A percentile compares a stretch with the other conserved stretches of the same genome.
These are phyloP conservation scores for Apiospora koreana DNA, from an alignment of 2,329 filamentous ascomycete genomes.

Conservation along the genomic window DNA sequence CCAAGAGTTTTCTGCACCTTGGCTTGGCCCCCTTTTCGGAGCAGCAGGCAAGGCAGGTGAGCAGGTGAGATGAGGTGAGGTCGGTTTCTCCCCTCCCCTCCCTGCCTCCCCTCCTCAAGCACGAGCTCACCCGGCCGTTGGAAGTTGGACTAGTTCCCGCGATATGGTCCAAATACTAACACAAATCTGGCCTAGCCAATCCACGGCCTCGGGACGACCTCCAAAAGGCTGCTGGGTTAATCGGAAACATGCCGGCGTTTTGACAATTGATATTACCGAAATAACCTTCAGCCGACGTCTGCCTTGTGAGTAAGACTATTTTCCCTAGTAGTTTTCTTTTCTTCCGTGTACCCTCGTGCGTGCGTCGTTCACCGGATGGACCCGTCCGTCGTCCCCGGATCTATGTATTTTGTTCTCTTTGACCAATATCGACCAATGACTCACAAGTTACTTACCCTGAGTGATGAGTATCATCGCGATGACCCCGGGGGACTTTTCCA, in stretches of 20 bases:
- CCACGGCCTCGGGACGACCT: background rate
- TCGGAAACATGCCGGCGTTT: slow-evolving; percentile 9
- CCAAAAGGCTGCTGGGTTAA: background rate
- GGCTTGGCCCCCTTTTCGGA: too few relatives aligned
- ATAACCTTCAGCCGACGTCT: slow-evolving; percentile 8
- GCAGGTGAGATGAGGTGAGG: too few relatives aligned
- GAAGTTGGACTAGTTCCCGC: slow-evolving; percentile 3
- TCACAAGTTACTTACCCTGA: background rate
- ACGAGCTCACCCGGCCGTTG: background rate
- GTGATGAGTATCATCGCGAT: background rate
- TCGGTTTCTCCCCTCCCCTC: too few relatives aligned
- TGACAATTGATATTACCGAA: background rate
- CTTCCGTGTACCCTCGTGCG: background rate
- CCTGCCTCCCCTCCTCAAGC: background rate
- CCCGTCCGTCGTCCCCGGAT: background rate
- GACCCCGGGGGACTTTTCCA: background rate
- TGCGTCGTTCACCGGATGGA: background rate
- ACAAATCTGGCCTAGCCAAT: slow-evolving; percentile 1
- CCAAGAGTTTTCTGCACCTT: too few relatives aligned
- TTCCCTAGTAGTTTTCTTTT: background rate
- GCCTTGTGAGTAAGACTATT: slow-evolving; percentile 6
- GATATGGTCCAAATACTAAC: background rate
- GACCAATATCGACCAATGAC: background rate
- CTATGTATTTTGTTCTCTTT: background rate
- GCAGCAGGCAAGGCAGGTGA: too few relatives aligned